These are phyloP conservation scores for Puccinia brachypodii DNA, from an alignment of 1,284 basidiomycete genomes.

Conservation along the genomic window DNA sequence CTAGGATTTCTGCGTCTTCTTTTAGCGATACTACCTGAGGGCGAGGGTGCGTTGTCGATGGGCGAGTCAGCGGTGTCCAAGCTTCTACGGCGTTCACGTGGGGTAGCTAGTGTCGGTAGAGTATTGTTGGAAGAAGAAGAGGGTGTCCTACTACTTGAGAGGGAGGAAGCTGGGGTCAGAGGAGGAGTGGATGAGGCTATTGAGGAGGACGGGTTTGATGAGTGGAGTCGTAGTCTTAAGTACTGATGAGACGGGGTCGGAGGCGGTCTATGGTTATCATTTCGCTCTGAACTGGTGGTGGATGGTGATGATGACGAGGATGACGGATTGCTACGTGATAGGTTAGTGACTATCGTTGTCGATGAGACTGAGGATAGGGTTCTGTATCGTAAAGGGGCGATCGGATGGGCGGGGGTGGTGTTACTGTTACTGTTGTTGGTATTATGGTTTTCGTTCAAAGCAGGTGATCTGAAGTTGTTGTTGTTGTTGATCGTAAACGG, in stretches of 20 bases:
- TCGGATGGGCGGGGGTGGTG: background rate
- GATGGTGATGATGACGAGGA: background rate
- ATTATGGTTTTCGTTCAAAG: background rate
- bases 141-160: background rate
- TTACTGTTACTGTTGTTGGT: background rate
- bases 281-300: background rate
- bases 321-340: background rate
- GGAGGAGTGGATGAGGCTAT: background rate
- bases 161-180: background rate
- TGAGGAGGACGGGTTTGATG: background rate
- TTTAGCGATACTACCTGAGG: constrained; percentile 1
- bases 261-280: background rate
- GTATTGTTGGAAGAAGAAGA: background rate
- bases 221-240: background rate
- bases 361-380: constrained; percentile 12
- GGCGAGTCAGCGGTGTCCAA: background rate
- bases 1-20: background rate
- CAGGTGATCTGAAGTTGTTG: background rate
- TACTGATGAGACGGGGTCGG: background rate
- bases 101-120: background rate
- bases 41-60: background rate
- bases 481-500: background rate
- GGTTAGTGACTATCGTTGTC: too few relatives aligned
- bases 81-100: constrained; percentile 5
- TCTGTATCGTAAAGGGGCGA: background rate